phyloP scores from a whole-genome alignment of 768 basidiomycete genomes.

The Tulasnella sp. region DNA sequence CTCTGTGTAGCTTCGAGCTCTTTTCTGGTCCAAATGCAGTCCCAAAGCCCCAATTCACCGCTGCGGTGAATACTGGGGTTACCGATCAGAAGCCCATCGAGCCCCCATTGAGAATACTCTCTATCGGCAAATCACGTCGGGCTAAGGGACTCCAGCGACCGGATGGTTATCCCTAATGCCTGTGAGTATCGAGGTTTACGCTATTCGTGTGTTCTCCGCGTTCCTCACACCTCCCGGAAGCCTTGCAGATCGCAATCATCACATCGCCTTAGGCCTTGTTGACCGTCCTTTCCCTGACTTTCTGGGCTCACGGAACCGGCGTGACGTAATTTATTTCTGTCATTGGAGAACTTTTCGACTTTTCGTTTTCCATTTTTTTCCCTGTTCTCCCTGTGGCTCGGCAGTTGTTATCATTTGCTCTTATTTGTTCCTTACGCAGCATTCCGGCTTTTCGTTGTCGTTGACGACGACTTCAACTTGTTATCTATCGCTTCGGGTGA shows the following conservation, averaged over 20 bases:
- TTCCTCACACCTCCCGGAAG: background rate
- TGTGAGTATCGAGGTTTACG: background rate
- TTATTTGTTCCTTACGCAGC: background rate
- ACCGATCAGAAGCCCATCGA: background rate
- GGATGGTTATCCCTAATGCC: background rate
- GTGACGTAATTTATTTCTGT: background rate
- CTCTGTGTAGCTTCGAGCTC: background rate
- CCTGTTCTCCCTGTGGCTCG: background rate
- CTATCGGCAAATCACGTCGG: background rate
- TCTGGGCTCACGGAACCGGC: background rate
- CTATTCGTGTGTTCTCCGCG: background rate
- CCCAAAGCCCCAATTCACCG: background rate
- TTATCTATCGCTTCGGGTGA: background rate
- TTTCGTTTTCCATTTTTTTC: background rate
- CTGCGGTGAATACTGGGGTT: background rate
- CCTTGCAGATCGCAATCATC: background rate
- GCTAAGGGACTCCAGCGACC: background rate
- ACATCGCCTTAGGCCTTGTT: background rate
- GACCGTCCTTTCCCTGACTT: background rate
- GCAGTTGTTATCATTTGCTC: background rate
- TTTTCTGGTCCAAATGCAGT: background rate
- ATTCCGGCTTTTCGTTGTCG: background rate
- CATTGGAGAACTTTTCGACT: background rate
- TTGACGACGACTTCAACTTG: background rate
- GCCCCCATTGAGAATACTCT: background rate